A percentile compares a stretch with the other conserved stretches of the same genome.
phyloP scores from a whole-genome alignment of 306 rosid genomes.

The Gastrolobium villosum region DNA sequence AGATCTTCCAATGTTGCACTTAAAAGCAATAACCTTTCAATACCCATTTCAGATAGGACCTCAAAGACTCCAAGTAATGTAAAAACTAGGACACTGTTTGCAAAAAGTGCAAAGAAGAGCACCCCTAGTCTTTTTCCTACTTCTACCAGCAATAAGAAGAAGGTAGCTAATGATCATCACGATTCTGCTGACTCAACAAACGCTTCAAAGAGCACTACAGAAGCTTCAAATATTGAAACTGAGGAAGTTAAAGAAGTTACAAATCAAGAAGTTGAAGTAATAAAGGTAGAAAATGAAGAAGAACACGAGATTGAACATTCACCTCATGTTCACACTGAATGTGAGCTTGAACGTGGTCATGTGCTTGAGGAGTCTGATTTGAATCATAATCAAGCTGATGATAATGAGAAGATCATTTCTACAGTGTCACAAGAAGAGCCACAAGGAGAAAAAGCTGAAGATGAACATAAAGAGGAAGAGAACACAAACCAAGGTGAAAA shows the following conservation, averaged over 20 bases:
- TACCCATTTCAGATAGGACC: constrained; percentile 38
- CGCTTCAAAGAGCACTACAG: neutral
- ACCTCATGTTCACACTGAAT: neutral
- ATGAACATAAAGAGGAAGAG: constrained; percentile 37
- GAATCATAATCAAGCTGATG: constrained; percentile 11
- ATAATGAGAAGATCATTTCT: constrained; percentile 40
- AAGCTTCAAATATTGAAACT: neutral
- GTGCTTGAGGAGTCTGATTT: constrained; percentile 31
- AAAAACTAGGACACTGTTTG: constrained; percentile 8
- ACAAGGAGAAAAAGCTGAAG: neutral
- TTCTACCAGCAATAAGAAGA: constrained; percentile 9
- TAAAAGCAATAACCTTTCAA: constrained; percentile 35
- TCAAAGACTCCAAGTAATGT: constrained; percentile 11
- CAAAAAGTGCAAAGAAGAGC: constrained; percentile 45
- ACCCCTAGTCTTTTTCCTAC: neutral
- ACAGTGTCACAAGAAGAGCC: constrained; percentile 39
- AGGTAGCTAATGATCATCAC: neutral
- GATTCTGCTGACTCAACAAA: constrained; percentile 22
- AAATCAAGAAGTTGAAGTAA: constrained; percentile 26
- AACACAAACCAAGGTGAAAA: constrained; percentile 1
- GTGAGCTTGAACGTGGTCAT: constrained; percentile 11
- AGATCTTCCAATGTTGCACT: constrained; percentile 30
- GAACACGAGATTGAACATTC: neutral
- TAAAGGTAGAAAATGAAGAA: constrained; percentile 3
- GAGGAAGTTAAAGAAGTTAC: constrained; percentile 37